Evolutionary conservation across 2,329 filamentous ascomycete species (phyloP), one percentile per base, ranked within the genome.

Genomic region (Aspergillus proliferans): DNA sequence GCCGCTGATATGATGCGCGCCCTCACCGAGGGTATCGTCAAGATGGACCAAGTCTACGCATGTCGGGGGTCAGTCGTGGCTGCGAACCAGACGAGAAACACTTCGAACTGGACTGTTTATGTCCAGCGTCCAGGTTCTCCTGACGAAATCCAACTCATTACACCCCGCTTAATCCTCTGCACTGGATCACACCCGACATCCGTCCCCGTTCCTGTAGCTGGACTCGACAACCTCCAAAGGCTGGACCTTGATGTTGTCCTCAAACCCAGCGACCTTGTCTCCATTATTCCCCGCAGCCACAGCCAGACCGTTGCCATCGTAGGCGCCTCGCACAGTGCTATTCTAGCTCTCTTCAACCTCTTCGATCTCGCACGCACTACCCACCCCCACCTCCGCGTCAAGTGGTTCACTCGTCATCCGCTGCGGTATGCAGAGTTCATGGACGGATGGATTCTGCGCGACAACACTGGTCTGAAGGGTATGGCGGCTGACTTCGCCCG

Each of bases 401-500:
- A 78, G 57, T 85, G 82, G 82, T 83, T 85, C 64, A 81, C 71
- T 26, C 74, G 82, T n/a, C 77, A 82, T 55, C 65, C 73, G 1
- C 71, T 85, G 8, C 77, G 79, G 21, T 85, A 85, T 53, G 82
- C 82, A 14, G 76, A 80, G 57, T 79, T 77, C 61, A 79, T 73
- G 66, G 80, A 82, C 52, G 80, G 78, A 49, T 84, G 82, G 80
- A 83, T 84, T 51, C 65, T 82, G 22, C 75, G 79, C 47, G 82
- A 85, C 59, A 85, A 84, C 64, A 85, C 82, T 0, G 82, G 82
- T 3, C 71, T 85, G 24, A 85, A 85, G 63, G 82, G 82, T 18
- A 70, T 75, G 34, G 81, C 80, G 0, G 82, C 82, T 0, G 69
- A 73, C 4, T 85, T 81, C 71, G 82, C 82, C 1, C 74, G 74